These are phyloP conservation scores for Venturia aucupariae DNA, from an alignment of 2,329 filamentous ascomycete species.

Conservation along the genomic window DNA sequence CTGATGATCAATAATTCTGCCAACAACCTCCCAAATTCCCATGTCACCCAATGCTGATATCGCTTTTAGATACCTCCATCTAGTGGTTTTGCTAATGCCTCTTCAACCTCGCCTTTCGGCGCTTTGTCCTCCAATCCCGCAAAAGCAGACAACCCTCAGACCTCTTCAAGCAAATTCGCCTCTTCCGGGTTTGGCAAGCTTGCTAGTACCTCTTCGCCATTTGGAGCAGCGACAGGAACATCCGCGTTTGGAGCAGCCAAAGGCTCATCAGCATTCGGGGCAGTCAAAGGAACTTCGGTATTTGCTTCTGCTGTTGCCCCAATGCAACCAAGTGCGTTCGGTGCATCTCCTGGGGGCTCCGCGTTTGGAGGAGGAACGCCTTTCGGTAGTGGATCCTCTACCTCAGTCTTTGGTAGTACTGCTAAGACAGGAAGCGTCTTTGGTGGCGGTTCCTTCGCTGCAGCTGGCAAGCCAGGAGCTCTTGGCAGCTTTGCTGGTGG, in stretches of 20 bases:
- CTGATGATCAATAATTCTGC: neutral
- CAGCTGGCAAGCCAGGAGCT: conserved; percentile 23
- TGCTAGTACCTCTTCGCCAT: conserved; percentile 24
- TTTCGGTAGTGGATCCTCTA: conserved; percentile 30
- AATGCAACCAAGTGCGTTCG: conserved; percentile 20
- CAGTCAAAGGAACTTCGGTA: conserved; percentile 4
- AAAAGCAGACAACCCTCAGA: neutral
- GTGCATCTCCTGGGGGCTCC: conserved; percentile 19
- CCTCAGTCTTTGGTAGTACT: conserved; percentile 35
- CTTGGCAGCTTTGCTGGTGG: conserved; percentile 61
- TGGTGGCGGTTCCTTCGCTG: conserved; percentile 17
- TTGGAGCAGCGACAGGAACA: conserved; percentile 24
- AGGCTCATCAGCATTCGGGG: conserved; percentile 16
- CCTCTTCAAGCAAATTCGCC: conserved; percentile 16
- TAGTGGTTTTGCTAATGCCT: conserved; percentile 37
- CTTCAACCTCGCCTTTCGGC: conserved; percentile 40
- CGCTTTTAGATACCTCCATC: conserved; percentile 24
- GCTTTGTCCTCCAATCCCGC: conserved; percentile 23
- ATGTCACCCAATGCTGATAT: neutral
- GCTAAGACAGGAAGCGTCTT: conserved; percentile 24
- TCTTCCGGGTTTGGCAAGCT: conserved; percentile 13
- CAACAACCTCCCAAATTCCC: neutral
- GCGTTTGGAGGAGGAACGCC: conserved; percentile 25
- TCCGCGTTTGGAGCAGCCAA: conserved; percentile 25
- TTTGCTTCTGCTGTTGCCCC: conserved; percentile 15